Evolutionary conservation across 129 eudicot genomes (phyloP).

Genomic region (Chrysanthemum lavandulifolium): DNA sequence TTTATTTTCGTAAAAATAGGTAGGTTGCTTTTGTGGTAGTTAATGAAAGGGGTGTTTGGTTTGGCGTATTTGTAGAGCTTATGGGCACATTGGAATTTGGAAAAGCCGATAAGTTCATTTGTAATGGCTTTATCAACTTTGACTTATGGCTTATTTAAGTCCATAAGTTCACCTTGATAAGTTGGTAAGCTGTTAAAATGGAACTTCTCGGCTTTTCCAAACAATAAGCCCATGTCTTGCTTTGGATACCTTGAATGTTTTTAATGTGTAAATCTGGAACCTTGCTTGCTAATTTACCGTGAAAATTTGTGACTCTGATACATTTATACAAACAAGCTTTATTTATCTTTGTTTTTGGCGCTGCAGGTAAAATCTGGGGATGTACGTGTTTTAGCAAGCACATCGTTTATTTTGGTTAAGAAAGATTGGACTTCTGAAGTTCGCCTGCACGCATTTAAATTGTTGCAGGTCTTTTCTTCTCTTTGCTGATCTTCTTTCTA

Average conservation of each 20-base stretch:
- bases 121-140: no score
- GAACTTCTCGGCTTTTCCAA: no score
- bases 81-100: no score
- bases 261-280: background rate
- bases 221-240: no score
- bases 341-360: background rate
- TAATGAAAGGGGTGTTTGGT: no score
- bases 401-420: constrained; percentile 80
- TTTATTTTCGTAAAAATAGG: background rate
- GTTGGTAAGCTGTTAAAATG: no score
- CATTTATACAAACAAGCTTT: constrained; percentile 5
- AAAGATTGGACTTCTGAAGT: constrained; percentile 94
- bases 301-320: background rate
- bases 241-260: constrained; percentile 3
- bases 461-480: constrained; percentile 74
- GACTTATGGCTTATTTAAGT: no score
- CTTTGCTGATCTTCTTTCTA: constrained; percentile 18
- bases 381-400: constrained; percentile 78
- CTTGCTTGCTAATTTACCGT: constrained; percentile 3
- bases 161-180: no score
- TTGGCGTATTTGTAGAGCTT: no score
- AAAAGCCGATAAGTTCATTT: no score
- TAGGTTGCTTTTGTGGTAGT: background rate
- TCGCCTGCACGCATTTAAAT: constrained; percentile 85
- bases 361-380: constrained; percentile 92